A percentile compares a stretch with the other conserved stretches of the same genome.
Evolutionary conservation across 1,139 yeast genomes (phyloP).

Genomic region (Kurtzmaniella quercitrusa): DNA sequence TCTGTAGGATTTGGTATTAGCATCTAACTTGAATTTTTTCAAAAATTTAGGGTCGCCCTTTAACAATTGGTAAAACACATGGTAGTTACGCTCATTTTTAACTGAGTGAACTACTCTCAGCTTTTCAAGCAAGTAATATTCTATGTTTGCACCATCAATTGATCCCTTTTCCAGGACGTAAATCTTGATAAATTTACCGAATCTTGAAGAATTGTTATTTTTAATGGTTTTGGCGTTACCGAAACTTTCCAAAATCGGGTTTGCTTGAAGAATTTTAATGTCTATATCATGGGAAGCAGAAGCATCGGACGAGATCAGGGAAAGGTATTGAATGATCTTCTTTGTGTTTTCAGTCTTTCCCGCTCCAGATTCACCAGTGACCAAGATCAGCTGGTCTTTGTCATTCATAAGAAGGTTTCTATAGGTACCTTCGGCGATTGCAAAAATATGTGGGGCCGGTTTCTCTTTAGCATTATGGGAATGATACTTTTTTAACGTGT

Average conservation of each 20-base stretch:
- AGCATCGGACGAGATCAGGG: constrained; percentile 54
- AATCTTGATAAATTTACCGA: constrained; percentile 92
- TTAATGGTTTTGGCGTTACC: constrained; percentile 97
- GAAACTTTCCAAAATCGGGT: constrained; percentile 92
- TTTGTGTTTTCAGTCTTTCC: constrained; percentile 99
- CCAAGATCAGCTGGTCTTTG: constrained; percentile 85
- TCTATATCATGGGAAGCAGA: constrained; percentile 48
- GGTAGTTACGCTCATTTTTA: constrained; percentile 79
- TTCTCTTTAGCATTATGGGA: constrained; percentile 39
- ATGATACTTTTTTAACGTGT: constrained; percentile 52
- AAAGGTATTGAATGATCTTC: constrained; percentile 86
- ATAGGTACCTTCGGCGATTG: constrained; percentile 85
- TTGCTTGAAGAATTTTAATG: constrained; percentile 84
- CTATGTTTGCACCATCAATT: constrained; percentile 86
- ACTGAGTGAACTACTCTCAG: constrained; percentile 88
- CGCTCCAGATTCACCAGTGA: constrained; percentile 98
- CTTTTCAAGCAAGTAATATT: constrained; percentile 91
- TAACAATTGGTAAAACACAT: constrained; percentile 83
- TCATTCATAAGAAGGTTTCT: constrained; percentile 66
- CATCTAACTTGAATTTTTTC: constrained; percentile 43
- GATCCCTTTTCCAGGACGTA: constrained; percentile 64
- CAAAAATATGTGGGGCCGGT: constrained; percentile 83
- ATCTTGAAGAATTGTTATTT: constrained; percentile 92
- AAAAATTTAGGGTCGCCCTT: constrained; percentile 43
- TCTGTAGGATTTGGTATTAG: constrained; percentile 44